A percentile compares a stretch with the other conserved stretches of the same genome.
These are phyloP conservation scores for Cymbidium sinense DNA, from an alignment of 106 monocot species.

Conservation along the genomic window DNA sequence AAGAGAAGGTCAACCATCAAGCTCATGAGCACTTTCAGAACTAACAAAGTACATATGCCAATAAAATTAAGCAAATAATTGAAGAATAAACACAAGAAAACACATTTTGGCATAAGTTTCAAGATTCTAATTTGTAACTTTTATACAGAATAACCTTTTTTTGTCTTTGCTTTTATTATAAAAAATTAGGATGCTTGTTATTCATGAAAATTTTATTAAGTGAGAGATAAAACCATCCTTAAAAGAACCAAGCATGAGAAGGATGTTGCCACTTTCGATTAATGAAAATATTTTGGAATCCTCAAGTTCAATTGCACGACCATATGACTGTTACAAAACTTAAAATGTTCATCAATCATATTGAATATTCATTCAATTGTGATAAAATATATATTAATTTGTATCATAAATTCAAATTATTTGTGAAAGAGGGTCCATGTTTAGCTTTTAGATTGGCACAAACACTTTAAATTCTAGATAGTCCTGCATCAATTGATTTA, in stretches of 20 bases:
- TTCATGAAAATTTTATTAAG: not conserved
- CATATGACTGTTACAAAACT: constrained; percentile 63
- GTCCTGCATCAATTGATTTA: not conserved
- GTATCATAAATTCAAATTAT: not conserved
- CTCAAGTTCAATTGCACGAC: constrained; percentile 77
- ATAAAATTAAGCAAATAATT: not conserved
- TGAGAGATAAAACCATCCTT: constrained; percentile 35
- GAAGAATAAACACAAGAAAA: not conserved
- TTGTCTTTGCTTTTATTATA: not conserved
- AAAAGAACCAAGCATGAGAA: constrained; percentile 79
- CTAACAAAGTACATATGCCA: not conserved
- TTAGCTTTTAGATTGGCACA: not conserved
- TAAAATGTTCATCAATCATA: constrained; percentile 6
- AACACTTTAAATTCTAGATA: not conserved
- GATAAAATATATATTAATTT: not conserved
- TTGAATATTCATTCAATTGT: not conserved
- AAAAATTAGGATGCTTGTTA: not conserved
- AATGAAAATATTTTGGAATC: constrained; percentile 63
- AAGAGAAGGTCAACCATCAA: not conserved
- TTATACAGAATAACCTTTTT: not conserved
- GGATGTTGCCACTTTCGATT: constrained; percentile 87
- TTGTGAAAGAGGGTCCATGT: not conserved
- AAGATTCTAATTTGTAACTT: not conserved
- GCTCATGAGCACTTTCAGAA: not conserved
- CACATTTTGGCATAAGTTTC: not conserved